Conservation (phyloP, 1,284 basidiomycete genomes). For the Chalciporus sp. region DNA sequence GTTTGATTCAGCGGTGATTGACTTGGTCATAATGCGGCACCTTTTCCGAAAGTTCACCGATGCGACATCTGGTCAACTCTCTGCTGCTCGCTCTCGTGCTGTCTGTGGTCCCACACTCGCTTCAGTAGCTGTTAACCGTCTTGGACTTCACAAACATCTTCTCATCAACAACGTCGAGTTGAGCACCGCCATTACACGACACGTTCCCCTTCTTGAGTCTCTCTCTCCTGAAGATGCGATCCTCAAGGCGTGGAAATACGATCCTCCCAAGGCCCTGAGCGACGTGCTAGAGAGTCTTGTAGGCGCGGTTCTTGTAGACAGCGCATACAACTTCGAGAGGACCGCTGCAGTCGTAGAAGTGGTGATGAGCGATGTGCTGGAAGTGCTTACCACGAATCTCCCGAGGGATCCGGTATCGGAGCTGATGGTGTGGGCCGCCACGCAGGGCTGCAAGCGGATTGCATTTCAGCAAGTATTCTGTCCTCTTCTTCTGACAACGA, state of each 20-base stretch:
- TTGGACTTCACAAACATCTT: slow-evolving; percentile 70
- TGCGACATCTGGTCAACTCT: slow-evolving; percentile 75
- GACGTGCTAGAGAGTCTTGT: slow-evolving; percentile 83
- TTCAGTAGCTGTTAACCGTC: slow-evolving; percentile 61
- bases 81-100: slow-evolving; percentile 66
- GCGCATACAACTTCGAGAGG: slow-evolving; percentile 68
- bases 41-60: slow-evolving; percentile 68
- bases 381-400: slow-evolving; percentile 55
- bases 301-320: slow-evolving; percentile 84
- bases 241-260: slow-evolving; percentile 72
- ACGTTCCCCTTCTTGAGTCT: slow-evolving; percentile 58
- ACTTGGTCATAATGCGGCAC: slow-evolving; percentile 73
- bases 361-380: slow-evolving; percentile 65
- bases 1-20: slow-evolving; percentile 61
- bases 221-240: slow-evolving; percentile 64
- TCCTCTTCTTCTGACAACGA: not conserved
- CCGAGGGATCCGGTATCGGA: slow-evolving; percentile 69
- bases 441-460: slow-evolving; percentile 54
- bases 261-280: slow-evolving; percentile 80
- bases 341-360: slow-evolving; percentile 59
- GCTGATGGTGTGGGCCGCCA: slow-evolving; percentile 63
- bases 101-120: slow-evolving; percentile 78
- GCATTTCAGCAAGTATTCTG: slow-evolving; percentile 44
- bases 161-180: slow-evolving; percentile 73
- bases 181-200: slow-evolving; percentile 60